These are phyloP conservation scores for Hypsizygus ulmarius DNA, from an alignment of 1,284 basidiomycete genomes.

Conservation along the genomic window DNA sequence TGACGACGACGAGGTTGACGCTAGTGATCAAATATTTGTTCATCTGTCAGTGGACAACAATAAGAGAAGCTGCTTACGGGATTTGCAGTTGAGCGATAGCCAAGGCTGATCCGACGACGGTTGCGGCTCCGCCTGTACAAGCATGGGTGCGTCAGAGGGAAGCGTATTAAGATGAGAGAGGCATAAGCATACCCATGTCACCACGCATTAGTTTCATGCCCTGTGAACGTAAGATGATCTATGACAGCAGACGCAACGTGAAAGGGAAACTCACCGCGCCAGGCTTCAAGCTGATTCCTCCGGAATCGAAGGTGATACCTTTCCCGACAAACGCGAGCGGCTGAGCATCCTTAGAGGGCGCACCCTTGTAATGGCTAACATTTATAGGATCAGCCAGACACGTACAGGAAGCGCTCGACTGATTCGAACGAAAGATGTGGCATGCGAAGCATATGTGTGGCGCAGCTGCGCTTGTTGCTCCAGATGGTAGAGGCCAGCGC, in stretches of 20 bases:
- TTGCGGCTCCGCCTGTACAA: slow-evolving; percentile 68
- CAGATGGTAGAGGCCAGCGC: no score
- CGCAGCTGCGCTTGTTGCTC: no score
- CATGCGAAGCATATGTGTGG: no score
- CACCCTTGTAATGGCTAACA: slow-evolving; percentile 77
- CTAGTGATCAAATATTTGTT: slow-evolving; percentile 32
- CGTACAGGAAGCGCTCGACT: no score
- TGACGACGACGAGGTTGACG: slow-evolving; percentile 72
- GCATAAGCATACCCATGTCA: slow-evolving; percentile 65
- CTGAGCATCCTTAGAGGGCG: slow-evolving; percentile 47
- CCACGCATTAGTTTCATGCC: slow-evolving; percentile 80
- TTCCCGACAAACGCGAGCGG: slow-evolving; percentile 85
- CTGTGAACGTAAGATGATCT: slow-evolving; percentile 29
- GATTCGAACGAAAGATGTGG: no score
- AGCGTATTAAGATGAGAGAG: not conserved
- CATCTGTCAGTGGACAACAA: not conserved
- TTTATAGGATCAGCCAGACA: not conserved
- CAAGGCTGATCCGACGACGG: slow-evolving; percentile 68
- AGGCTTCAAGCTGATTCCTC: slow-evolving; percentile 87
- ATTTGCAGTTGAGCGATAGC: slow-evolving; percentile 81
- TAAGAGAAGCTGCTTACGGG: slow-evolving; percentile 58
- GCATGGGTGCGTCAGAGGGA: not conserved
- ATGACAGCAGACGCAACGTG: not conserved
- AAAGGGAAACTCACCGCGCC: slow-evolving; percentile 49
- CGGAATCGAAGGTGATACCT: slow-evolving; percentile 86